Evolutionary conservation across 257 asterid species (phyloP).

Genomic region (Knoxia roxburghii): DNA sequence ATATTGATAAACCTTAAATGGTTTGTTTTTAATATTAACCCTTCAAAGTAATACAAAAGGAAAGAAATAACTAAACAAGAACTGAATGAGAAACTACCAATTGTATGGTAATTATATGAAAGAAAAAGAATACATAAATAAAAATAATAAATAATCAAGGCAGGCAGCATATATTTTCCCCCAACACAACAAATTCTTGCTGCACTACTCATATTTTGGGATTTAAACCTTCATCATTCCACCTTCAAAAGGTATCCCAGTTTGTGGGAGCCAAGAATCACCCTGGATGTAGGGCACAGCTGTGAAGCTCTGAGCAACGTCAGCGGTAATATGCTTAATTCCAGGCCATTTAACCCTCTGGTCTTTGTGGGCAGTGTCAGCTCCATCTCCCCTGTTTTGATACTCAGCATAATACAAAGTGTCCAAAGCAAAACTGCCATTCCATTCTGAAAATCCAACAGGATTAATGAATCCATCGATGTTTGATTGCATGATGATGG

Average conservation of each 20-base stretch:
- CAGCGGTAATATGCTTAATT: slow-evolving; percentile 15
- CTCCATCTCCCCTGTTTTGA: slow-evolving; percentile 25
- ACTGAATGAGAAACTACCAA: too few relatives aligned
- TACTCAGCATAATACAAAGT: slow-evolving; percentile 23
- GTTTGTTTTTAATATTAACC: too few relatives aligned
- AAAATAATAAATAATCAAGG: too few relatives aligned
- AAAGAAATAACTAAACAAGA: too few relatives aligned
- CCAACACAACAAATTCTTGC: too few relatives aligned
- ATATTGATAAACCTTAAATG: too few relatives aligned
- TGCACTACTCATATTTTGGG: too few relatives aligned
- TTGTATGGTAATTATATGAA: too few relatives aligned
- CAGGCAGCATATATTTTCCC: too few relatives aligned
- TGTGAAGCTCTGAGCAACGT: slow-evolving; percentile 21
- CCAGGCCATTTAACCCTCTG: slow-evolving; percentile 24
- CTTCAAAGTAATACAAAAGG: too few relatives aligned
- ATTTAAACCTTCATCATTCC: slow-evolving; percentile 9
- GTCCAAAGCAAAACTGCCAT: slow-evolving; percentile 9
- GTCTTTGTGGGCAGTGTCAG: neutral
- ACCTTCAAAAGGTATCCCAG: slow-evolving; percentile 20
- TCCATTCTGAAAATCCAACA: slow-evolving; percentile 25
- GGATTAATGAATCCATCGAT: slow-evolving; percentile 24
- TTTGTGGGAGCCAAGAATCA: slow-evolving; percentile 8
- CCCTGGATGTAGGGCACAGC: slow-evolving; percentile 16
- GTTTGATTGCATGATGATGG: slow-evolving; percentile 23
- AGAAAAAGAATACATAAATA: too few relatives aligned